Conservation (phyloP, 129 eudicot species). For the Dittrichia graveolens region DNA sequence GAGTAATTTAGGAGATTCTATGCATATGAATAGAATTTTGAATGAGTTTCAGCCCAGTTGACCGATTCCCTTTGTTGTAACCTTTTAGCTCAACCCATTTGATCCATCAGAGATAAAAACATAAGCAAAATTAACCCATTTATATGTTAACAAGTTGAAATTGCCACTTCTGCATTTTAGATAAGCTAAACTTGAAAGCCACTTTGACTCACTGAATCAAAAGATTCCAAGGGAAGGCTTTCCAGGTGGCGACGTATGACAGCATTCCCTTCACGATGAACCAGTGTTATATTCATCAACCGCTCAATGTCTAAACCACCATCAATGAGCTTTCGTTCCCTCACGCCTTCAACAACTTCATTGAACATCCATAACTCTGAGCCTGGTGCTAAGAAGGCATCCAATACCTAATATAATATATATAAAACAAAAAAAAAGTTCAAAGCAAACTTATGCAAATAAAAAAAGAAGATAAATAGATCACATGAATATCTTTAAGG, state of each 20-base stretch:
- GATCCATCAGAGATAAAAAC: neutral
- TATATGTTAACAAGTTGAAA: slow-evolving; percentile 3
- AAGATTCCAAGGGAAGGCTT: slow-evolving; percentile 88
- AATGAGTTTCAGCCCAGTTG: neutral
- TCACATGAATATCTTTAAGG: neutral
- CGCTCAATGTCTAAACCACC: slow-evolving; percentile 79
- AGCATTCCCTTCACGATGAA: slow-evolving; percentile 91
- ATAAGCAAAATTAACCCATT: neutral
- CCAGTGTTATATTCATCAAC: slow-evolving; percentile 60
- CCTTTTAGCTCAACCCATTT: neutral
- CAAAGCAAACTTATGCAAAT: slow-evolving; percentile 9
- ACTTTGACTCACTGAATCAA: slow-evolving; percentile 67
- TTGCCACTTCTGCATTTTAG: slow-evolving; percentile 1
- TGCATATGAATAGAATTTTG: neutral
- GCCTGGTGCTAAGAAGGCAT: slow-evolving; percentile 75
- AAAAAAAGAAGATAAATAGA: slow-evolving; percentile 10
- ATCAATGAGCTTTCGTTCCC: slow-evolving; percentile 73
- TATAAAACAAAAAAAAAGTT: neutral
- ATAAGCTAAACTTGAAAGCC: neutral
- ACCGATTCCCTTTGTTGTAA: neutral
- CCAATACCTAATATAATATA: slow-evolving; percentile 61
- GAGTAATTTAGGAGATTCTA: neutral
- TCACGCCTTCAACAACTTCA: slow-evolving; percentile 75
- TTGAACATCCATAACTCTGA: slow-evolving; percentile 94
- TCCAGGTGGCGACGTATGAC: slow-evolving; percentile 85